Base-by-base conservation (phyloP, 352 stramenopile species). In the Globisporangium megalacanthum region DNA sequence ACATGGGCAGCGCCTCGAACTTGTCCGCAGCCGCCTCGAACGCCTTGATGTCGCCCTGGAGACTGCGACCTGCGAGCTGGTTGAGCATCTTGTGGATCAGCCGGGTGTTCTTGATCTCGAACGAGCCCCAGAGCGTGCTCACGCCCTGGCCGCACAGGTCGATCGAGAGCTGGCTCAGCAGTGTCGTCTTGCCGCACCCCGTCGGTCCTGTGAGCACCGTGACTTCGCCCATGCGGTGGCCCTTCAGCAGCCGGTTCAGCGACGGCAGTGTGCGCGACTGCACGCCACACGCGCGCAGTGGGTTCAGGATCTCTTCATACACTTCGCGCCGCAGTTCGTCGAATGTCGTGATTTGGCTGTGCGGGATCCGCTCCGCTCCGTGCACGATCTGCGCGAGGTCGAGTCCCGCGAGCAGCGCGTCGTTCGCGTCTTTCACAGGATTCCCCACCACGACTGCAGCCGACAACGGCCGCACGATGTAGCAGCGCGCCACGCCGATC, bases 91-190 rank as follows among this genome's bases (percentile, higher is more conserved):
- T 99, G 70, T 97, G 88, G 52, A 99, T 88, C 15, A 99, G 68
- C 10, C 89, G 75, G 47, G 94, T 98, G 68, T 99, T 99, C 66
- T 98, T 98, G 64, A 99, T 98, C 79, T 99, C 97, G 60, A 99
- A 99, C 35, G 88, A 97, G 13, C 97, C 97, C 97, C 97, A 99
- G 2, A 99, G 68, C 36, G 97, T 98, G 65, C 95, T 98, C 42
- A 99, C 87, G n/a, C 94, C 94, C 59, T 98, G 92, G 46, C 93
- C 90, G 84, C 64, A 99, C 64, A 94, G 69, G 60, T 95, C 86
- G 45, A 95, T 64, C 48, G 83, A 94, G n/a, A 97, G 58, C 63
- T 97, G 91, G 51, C 88, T 97, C 6, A 98, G 66, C 14, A 98
- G 57, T 9, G 94, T 98, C 8, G 94, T 98, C 69, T 98, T 98